Evolutionary conservation across 2,329 filamentous ascomycete species (phyloP).

Genomic region (Venturia pyrina): DNA sequence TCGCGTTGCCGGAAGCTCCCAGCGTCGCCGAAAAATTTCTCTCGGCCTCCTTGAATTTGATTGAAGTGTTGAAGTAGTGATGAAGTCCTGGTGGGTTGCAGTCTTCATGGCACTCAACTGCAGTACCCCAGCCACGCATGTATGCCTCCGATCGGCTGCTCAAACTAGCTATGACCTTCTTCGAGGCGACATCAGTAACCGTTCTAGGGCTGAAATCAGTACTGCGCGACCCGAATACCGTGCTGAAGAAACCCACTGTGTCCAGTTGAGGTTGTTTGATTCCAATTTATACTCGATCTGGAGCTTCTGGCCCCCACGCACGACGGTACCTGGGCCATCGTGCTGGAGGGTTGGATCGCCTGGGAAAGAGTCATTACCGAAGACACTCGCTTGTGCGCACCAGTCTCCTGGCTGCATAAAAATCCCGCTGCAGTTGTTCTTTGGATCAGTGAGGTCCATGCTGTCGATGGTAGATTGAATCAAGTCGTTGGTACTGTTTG

Average conservation of each 20-base stretch:
- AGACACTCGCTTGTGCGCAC: neutral
- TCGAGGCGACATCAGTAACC: neutral
- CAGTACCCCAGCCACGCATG: slow-evolving; percentile 4
- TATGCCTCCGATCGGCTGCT: neutral
- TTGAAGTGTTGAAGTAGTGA: neutral
- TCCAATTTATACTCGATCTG: neutral
- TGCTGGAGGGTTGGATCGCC: neutral
- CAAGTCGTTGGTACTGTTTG: slow-evolving; percentile 35
- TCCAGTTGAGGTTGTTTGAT: neutral
- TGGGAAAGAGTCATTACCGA: neutral
- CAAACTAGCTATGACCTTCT: neutral
- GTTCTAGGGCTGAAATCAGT: neutral
- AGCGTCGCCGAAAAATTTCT: neutral
- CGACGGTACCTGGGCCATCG: neutral
- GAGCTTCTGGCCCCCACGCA: neutral
- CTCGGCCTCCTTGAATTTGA: slow-evolving; percentile 4
- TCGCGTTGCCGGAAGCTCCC: neutral
- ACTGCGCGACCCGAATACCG: neutral
- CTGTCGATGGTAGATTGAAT: slow-evolving; percentile 33
- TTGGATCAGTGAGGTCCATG: no score
- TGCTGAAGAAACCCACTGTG: neutral
- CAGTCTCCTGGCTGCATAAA: neutral
- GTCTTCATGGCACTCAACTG: neutral
- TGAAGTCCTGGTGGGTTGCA: neutral
- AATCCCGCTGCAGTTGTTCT: neutral